A percentile compares a stretch with the other conserved stretches of the same genome.
These are phyloP conservation scores for Ustilago esculenta DNA, from an alignment of 1,284 basidiomycete genomes.

Conservation along the genomic window DNA sequence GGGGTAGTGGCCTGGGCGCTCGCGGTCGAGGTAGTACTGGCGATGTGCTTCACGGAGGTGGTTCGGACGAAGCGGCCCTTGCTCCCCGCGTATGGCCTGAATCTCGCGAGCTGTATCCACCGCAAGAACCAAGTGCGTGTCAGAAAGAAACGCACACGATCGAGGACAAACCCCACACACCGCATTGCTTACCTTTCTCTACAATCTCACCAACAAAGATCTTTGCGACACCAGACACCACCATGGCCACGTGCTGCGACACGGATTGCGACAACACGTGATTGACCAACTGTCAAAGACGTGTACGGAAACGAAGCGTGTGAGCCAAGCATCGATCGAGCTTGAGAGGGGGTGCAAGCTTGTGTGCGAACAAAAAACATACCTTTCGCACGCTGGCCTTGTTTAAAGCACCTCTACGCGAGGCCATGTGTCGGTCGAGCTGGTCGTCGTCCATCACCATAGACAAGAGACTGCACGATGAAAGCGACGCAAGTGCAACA, in stretches of 20 bases:
- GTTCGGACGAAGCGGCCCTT: slow-evolving; percentile 81
- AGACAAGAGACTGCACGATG: slow-evolving; percentile 73
- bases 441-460: slow-evolving; percentile 84
- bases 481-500: no score
- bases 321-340: no score
- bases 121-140: neutral
- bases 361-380: no score
- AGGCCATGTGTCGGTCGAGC: slow-evolving; percentile 87
- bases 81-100: slow-evolving; percentile 76
- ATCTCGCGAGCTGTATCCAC: slow-evolving; percentile 75
- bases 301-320: no score
- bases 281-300: slow-evolving; percentile 79
- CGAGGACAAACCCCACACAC: neutral
- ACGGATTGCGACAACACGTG: slow-evolving; percentile 80
- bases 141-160: neutral
- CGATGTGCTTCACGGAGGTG: slow-evolving; percentile 87
- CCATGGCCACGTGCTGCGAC: slow-evolving; percentile 83
- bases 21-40: slow-evolving; percentile 81
- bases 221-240: slow-evolving; percentile 86
- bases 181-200: slow-evolving; percentile 78
- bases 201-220: slow-evolving; percentile 92
- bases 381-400: slow-evolving; percentile 84
- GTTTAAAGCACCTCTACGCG: slow-evolving; percentile 81
- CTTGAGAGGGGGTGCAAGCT: no score
- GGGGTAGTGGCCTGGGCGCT: slow-evolving; percentile 61